A percentile compares a stretch with the other conserved stretches of the same genome.
Evolutionary conservation across 306 rosid species (phyloP).

Genomic region (Echinosophora koreensis): DNA sequence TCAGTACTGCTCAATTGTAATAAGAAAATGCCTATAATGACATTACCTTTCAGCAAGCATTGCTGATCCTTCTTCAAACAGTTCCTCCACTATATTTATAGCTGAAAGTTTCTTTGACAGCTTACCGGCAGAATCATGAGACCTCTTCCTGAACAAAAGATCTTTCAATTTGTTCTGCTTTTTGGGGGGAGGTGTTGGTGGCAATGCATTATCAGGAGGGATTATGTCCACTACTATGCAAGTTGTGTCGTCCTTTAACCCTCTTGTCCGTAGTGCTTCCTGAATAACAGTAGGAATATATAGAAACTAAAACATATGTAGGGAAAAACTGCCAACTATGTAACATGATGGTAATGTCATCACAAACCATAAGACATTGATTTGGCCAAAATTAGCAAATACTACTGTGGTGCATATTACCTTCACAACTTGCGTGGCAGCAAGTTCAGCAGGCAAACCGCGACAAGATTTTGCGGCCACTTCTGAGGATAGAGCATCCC

Average conservation of each 20-base stretch:
- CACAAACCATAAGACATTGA: conserved; percentile 32
- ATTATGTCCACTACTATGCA: conserved; percentile 91
- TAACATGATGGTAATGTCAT: conserved; percentile 32
- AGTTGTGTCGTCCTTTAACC: conserved; percentile 95
- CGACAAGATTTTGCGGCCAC: conserved; percentile 86
- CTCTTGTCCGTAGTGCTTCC: conserved; percentile 88
- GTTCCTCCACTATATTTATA: conserved; percentile 83
- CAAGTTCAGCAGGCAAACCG: conserved; percentile 95
- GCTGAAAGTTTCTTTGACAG: conserved; percentile 87
- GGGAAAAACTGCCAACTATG: conserved; percentile 34
- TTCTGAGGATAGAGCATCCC: conserved; percentile 95
- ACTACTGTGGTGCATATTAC: conserved; percentile 50
- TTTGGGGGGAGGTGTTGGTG: conserved; percentile 69
- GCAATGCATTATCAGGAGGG: conserved; percentile 72
- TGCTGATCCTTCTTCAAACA: conserved; percentile 98
- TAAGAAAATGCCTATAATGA: not conserved
- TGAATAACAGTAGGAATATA: conserved; percentile 43
- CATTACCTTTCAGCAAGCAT: conserved; percentile 97
- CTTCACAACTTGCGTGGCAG: conserved; percentile 95
- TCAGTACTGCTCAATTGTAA: not conserved
- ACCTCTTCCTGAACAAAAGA: conserved; percentile 70
- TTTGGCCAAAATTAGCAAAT: conserved; percentile 25
- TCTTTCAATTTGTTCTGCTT: conserved; percentile 71
- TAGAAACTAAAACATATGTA: not conserved
- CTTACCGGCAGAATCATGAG: conserved; percentile 67